Percentiles rank a stretch among this genome's conserved stretches.
phyloP scores from a whole-genome alignment of 345 rosid genomes.

The Heritiera littoralis region DNA sequence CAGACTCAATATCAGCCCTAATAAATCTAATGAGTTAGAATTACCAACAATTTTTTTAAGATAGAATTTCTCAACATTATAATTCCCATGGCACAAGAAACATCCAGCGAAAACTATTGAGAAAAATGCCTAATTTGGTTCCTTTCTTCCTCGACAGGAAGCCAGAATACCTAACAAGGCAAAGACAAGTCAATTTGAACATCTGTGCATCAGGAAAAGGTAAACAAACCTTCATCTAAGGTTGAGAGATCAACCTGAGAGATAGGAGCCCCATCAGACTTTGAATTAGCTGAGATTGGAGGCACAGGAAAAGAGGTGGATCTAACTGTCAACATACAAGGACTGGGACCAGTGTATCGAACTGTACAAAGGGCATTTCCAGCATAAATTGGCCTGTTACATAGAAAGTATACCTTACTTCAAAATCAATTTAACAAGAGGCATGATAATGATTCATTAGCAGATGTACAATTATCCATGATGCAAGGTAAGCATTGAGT shows the following conservation, averaged over 20 bases:
- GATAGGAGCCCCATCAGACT: constrained; percentile 60
- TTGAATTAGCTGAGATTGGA: constrained; percentile 30
- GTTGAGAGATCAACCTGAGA: constrained; percentile 91
- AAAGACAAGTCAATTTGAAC: constrained; percentile 17
- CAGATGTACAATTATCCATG: background rate
- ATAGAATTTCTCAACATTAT: constrained; percentile 2
- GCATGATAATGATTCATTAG: background rate
- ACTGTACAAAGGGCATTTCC: constrained; percentile 95
- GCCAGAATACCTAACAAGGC: background rate
- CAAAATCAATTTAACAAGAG: constrained; percentile 5
- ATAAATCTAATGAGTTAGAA: background rate
- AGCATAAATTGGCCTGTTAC: constrained; percentile 92
- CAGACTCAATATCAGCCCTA: background rate
- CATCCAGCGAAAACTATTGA: constrained; percentile 3
- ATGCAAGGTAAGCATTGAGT: background rate
- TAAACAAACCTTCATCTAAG: constrained; percentile 70
- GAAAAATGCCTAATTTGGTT: background rate
- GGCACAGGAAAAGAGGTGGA: constrained; percentile 70
- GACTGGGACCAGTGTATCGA: constrained; percentile 66
- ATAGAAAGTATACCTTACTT: constrained; percentile 12
- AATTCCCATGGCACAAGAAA: constrained; percentile 12
- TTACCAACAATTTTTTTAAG: background rate
- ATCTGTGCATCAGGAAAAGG: constrained; percentile 22
- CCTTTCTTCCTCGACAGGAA: background rate
- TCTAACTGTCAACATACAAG: constrained; percentile 85